Base-by-base conservation (phyloP, 2,329 filamentous ascomycete genomes). In the Fusarium sp. region DNA sequence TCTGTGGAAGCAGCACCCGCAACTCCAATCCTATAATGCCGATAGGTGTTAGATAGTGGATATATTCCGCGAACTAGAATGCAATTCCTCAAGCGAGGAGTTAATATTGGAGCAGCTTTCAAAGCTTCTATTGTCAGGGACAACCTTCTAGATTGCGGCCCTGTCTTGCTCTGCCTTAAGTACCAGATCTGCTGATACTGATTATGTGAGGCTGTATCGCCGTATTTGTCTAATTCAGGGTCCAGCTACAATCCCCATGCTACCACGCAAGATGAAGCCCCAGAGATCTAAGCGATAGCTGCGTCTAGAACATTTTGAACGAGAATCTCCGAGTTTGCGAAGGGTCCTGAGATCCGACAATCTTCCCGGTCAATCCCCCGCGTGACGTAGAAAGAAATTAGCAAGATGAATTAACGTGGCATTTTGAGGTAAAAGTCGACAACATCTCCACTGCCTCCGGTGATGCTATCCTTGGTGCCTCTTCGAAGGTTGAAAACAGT, bases 301-400 rank as follows among this genome's bases (percentile, higher is more conserved):
- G 39, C 53, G 49, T 63, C 62, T 63, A 31, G 59, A 59, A 65
- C 60, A 29, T 65, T 54, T 58, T 47, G 52, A 71, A 70, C 56
- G 64, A 65, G 61, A 66, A 58, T 60, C 56, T 39, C 68, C 61
- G 68, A 68, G 50, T 47, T 42, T 41, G 42, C 33, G 14, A 29
- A 53, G 22, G 47, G 35, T 18, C n/a, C 39, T 36, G 38, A 45
- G 47, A 53, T 27, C 68, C 53, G 55, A 61, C 12, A 62, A 38
- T 18, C 36, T 46, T 58, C 50, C 66, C 54, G 70, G 70, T 41
- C 44, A 56, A 59, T 67, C 50, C 33, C 63, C 68, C 74, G 68
- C 74, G 74, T 76, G 68, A 76, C 70, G 68, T 76, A 67, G 60
- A 68, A 68, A 41, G 52, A 60, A 68, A 62, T 55, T 59, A 65